Evolutionary conservation across 306 rosid genomes (phyloP).

Genomic region (Citrullus colocynthis): DNA sequence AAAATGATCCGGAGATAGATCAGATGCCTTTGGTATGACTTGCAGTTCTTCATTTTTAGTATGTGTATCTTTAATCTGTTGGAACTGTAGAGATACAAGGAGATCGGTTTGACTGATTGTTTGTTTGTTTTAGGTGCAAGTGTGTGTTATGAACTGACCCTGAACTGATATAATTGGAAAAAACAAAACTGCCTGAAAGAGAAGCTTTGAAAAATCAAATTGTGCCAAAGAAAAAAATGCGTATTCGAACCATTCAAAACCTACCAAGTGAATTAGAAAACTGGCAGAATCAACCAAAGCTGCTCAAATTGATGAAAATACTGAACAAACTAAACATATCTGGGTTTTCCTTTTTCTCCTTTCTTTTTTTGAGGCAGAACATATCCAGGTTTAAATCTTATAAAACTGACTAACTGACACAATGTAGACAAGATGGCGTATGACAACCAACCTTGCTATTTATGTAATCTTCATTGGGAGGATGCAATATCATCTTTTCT

Average conservation of each 20-base stretch:
- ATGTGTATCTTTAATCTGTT: neutral
- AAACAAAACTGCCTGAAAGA: neutral
- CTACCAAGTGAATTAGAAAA: neutral
- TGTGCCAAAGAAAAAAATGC: neutral
- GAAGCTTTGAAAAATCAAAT: neutral
- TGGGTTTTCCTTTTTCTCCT: no score
- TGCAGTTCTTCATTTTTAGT: conserved; percentile 5
- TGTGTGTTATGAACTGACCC: neutral
- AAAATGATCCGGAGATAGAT: conserved; percentile 67
- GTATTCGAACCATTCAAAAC: neutral
- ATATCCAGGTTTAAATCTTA: neutral
- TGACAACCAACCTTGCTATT: neutral
- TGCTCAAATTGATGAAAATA: neutral
- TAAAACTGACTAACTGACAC: neutral
- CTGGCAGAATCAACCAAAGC: neutral
- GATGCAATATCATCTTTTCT: neutral
- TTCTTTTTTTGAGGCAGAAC: no score
- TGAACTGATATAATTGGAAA: neutral
- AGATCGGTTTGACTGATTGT: neutral
- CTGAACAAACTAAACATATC: neutral
- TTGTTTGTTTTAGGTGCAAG: no score
- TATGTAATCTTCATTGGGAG: neutral
- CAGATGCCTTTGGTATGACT: conserved; percentile 72
- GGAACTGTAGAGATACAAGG: neutral
- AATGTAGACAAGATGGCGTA: neutral